Base-by-base conservation (phyloP, 257 asterid genomes). In the Solanum lycopersicoides region DNA sequence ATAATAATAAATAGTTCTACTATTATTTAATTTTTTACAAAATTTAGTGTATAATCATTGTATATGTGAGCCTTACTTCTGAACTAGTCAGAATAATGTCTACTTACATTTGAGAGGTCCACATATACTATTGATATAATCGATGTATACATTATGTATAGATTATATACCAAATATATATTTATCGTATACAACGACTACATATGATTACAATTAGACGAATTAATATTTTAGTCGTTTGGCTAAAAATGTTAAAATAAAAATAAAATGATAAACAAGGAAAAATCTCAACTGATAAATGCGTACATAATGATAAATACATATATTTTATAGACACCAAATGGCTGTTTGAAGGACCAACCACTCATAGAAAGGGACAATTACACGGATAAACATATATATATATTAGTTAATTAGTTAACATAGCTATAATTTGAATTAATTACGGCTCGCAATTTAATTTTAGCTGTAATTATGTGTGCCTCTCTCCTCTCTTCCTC, bases 331-430 rank as follows among this genome's bases (percentile, higher is more conserved):
- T 53, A 60, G 28, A 60, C 6, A 21, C 66, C 20, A 20, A 59
- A 59, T 18, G 66, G 28, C 3, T 1, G 25, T 59, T 21, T 21
- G 28, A 9, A 59, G 68, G 68, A 59, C 7, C 30, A 60, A 63
- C 0, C 2, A 18, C 7, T 56, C 18, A 1, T n/a, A 3, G 65
- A 0, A 16, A 18, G 63, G 23, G 4, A 0, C 14, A 53, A 53
- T 53, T 53, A 53, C 2, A 0, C 0, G n/a, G 10, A 0, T 53
- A 53, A 53, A 1, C 0, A 16, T 16, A 53, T 0, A 16, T 0
- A 16, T 18, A 2, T 16, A 53, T 0, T 53, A 53, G 63, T 18
- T 53, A 53, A 53, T 53, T 53, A 53, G 0, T 0, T 16, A 53
- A 16, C 0, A 53, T 53, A 53, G 3, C 0, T 2, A 53, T 53